A percentile compares a stretch with the other conserved stretches of the same genome.
Evolutionary conservation across 495 filamentous ascomycete genomes (phyloP).

Genomic region (Penicillium paradoxum): DNA sequence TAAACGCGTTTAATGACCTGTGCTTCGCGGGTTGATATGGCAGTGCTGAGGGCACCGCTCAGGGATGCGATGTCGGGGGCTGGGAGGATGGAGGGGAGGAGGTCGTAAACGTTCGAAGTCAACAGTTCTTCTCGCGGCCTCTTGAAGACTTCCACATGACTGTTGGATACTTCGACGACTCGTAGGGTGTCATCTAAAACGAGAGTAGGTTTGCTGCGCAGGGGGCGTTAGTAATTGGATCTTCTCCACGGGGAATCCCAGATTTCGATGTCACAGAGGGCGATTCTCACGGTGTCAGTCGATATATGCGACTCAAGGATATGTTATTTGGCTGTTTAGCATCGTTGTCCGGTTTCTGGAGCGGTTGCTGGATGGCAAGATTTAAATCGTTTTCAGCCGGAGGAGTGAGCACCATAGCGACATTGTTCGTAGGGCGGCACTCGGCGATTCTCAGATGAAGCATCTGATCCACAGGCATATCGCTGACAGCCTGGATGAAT

Average conservation of each 20-base stretch:
- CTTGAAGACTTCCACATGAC: conserved; percentile 38
- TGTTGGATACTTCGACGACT: conserved; percentile 47
- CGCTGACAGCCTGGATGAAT: not conserved
- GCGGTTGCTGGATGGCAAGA: not conserved
- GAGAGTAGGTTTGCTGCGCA: conserved; percentile 35
- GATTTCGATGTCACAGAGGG: not conserved
- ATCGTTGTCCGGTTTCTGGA: not conserved
- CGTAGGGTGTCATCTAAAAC: conserved; percentile 43
- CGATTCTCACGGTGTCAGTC: conserved; percentile 35
- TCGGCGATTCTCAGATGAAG: conserved; percentile 21
- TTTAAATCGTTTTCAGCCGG: conserved; percentile 20
- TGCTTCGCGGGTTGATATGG: conserved; percentile 31
- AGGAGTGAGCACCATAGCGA: conserved; percentile 20
- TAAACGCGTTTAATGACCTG: conserved; percentile 31
- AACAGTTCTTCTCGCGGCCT: conserved; percentile 36
- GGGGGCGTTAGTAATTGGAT: not conserved
- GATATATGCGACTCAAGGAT: conserved; percentile 36
- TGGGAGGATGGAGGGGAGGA: conserved; percentile 29
- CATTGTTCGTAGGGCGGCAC: conserved; percentile 10
- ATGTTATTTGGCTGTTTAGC: not conserved
- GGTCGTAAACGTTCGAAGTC: conserved; percentile 39
- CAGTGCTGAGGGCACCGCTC: conserved; percentile 40
- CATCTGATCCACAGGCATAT: conserved; percentile 25
- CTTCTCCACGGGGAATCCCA: too few relatives aligned
- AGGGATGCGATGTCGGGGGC: conserved; percentile 35